A percentile compares a stretch with the other conserved stretches of the same genome.
Conservation (phyloP, 768 basidiomycete species). For the Holtermannia corniformis region DNA sequence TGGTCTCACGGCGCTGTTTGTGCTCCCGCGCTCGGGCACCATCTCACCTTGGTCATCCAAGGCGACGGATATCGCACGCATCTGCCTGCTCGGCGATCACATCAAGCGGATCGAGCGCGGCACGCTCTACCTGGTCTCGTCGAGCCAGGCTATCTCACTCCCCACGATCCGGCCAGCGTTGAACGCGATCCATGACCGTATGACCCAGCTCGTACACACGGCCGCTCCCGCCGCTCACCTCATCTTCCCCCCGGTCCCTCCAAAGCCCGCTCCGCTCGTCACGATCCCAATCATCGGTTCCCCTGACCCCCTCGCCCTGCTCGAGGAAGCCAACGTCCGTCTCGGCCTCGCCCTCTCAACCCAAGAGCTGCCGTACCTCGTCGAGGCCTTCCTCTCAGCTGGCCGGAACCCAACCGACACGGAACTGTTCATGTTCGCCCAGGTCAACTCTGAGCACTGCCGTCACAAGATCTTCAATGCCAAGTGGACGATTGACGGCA, state of each 20-base stretch:
- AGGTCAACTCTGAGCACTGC: constrained; percentile 99
- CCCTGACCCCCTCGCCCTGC: constrained; percentile 52
- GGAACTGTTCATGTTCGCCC: constrained; percentile 99
- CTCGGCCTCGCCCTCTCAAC: constrained; percentile 82
- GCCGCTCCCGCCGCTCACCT: constrained; percentile 51
- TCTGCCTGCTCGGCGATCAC: constrained; percentile 67
- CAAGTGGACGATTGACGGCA: constrained; percentile 78
- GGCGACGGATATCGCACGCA: constrained; percentile 83
- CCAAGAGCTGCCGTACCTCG: constrained; percentile 86
- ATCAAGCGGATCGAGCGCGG: constrained; percentile 84
- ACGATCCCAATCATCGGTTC: constrained; percentile 55
- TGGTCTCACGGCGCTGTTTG: constrained; percentile 48
- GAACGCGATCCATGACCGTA: constrained; percentile 80
- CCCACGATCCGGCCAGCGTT: constrained; percentile 52
- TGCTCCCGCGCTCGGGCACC: constrained; percentile 76
- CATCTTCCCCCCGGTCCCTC: constrained; percentile 47
- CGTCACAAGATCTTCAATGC: constrained; percentile 99
- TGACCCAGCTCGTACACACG: constrained; percentile 75
- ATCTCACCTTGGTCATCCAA: constrained; percentile 99
- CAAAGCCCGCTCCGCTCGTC: constrained; percentile 57
- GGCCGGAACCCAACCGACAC: constrained; percentile 87
- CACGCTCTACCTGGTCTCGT: constrained; percentile 55
- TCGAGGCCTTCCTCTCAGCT: constrained; percentile 77
- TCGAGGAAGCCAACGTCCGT: constrained; percentile 66
- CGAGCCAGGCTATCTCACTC: constrained; percentile 43